Base-by-base conservation (phyloP, 169 alveolate genomes). In the Plasmodium cynomolgi region DNA sequence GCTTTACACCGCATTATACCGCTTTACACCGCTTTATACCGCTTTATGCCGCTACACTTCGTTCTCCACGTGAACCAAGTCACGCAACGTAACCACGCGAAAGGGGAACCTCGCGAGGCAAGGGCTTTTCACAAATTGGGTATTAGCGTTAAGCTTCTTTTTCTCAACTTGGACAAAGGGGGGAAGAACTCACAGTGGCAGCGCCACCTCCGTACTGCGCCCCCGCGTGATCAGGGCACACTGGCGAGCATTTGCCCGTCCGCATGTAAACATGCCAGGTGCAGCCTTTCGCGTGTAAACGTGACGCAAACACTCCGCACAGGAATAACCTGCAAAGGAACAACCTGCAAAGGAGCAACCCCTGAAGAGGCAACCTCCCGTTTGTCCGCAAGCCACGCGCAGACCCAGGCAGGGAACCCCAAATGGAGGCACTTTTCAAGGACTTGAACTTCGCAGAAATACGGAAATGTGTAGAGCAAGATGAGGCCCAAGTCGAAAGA, bases 371-470 rank as follows among this genome's bases (percentile, higher is more conserved):
- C 8, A 0, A 50, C 23, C 23, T 50, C 23, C 23, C 23, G 62
- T 13, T 50, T 50, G 62, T 3, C 23, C 62, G 23, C 62, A 50
- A 13, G 8, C 62, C 23, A 15, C 62, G 8, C 23, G 17, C 34
- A 17, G n/a, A 68, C 1, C 77, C 23, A 23, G 33, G 31, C 44
- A 80, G 68, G 74, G 79, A 80, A 15, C 84, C 68, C 31, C 17
- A 80, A 39, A 90, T 90, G 20, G 74, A 80, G 37, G 62, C 75
- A n/a, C 75, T 29, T 26, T 15, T 90, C 37, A 50, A 39, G 2
- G 73, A 54, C 31, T 17, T 90, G 73, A 90, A 90, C 47, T 90
- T 90, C 23, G n/a, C 20, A 34, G 91, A 81, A 31, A 29, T 90
- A 90, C 47, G 75, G 56, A 62, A 72, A 26, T 29, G 47, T 20